Conservation (phyloP, 495 filamentous ascomycete species). For the Bryoglossum gracile region DNA sequence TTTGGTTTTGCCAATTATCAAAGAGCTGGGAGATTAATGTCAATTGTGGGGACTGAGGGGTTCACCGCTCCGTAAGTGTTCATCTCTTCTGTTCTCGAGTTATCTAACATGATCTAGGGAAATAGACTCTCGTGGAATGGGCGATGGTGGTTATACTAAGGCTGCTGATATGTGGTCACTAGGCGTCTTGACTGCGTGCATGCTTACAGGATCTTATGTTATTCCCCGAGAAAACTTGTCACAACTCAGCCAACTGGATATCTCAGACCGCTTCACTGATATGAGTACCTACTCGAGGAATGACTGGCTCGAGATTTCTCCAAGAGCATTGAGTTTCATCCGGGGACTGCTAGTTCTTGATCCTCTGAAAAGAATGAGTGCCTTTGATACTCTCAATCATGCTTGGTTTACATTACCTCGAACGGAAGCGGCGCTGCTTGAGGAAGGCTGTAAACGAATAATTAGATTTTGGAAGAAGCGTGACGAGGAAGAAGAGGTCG, state of each 20-base stretch:
- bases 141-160: constrained; percentile 46
- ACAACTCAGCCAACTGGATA: constrained; percentile 26
- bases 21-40: constrained; percentile 46
- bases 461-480: constrained; percentile 40
- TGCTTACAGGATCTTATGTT: constrained; percentile 43
- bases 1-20: constrained; percentile 53
- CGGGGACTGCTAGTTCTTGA: constrained; percentile 44
- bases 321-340: constrained; percentile 47
- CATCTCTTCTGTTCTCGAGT: constrained; percentile 12
- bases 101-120: constrained; percentile 37
- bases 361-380: constrained; percentile 44
- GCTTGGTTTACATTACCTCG: constrained; percentile 48
- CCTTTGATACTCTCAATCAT: constrained; percentile 48
- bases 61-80: constrained; percentile 66
- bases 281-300: constrained; percentile 13
- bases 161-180: constrained; percentile 59
- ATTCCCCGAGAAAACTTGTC: constrained; percentile 10
- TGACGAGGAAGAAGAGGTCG: not conserved
- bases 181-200: constrained; percentile 42
- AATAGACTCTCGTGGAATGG: constrained; percentile 26
- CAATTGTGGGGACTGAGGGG: constrained; percentile 54
- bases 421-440: constrained; percentile 32
- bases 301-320: constrained; percentile 33
- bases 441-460: constrained; percentile 39
- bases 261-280: constrained; percentile 19